Evolutionary conservation across 805 yeast genomes (phyloP).

Genomic region (Wickerhamomyces hampshirensis): DNA sequence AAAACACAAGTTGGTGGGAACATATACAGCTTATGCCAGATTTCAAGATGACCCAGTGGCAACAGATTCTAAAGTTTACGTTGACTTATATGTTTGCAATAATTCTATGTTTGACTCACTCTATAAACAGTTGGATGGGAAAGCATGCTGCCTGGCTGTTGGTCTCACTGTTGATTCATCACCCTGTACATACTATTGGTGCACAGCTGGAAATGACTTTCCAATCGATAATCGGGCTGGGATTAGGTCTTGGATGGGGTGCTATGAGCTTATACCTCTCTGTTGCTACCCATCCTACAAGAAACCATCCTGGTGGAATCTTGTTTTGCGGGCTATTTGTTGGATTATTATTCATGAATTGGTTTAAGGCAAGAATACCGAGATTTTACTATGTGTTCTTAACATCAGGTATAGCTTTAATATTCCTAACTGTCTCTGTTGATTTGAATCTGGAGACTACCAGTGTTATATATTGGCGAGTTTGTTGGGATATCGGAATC

Average conservation of each 20-base stretch:
- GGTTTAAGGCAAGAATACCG: constrained; percentile 37
- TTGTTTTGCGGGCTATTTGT: constrained; percentile 37
- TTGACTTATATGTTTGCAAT: constrained; percentile 37
- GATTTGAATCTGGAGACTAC: constrained; percentile 24
- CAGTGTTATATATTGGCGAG: constrained; percentile 27
- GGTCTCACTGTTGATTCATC: constrained; percentile 38
- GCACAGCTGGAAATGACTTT: constrained; percentile 42
- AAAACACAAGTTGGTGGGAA: background rate
- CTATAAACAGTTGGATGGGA: constrained; percentile 40
- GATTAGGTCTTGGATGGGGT: constrained; percentile 41
- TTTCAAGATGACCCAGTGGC: constrained; percentile 10
- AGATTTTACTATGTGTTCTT: constrained; percentile 35
- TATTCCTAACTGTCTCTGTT: constrained; percentile 29
- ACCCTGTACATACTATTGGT: constrained; percentile 43
- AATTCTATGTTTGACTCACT: constrained; percentile 33
- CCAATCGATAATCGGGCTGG: constrained; percentile 34
- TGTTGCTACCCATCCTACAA: constrained; percentile 34
- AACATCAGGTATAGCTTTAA: constrained; percentile 32
- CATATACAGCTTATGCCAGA: background rate
- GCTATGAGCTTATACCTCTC: constrained; percentile 39
- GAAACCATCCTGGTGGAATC: constrained; percentile 42
- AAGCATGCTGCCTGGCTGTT: constrained; percentile 36
- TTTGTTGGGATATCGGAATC: constrained; percentile 37
- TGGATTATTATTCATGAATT: constrained; percentile 33
- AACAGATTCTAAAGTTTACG: constrained; percentile 14